phyloP scores from a whole-genome alignment of 768 basidiomycete genomes.

The Suillus lakei region DNA sequence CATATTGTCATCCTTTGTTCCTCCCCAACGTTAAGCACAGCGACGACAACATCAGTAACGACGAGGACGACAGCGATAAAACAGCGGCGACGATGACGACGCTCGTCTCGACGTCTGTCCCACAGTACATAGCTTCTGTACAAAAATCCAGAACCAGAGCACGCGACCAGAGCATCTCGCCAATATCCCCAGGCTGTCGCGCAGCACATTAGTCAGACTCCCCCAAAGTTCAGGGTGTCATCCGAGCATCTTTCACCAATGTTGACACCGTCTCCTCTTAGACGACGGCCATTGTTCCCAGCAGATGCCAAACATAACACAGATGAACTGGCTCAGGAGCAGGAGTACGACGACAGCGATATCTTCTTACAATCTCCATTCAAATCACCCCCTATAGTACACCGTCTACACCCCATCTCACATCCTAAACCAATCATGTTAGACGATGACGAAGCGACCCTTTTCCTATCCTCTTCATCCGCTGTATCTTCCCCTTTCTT shows the following conservation, averaged over 20 bases:
- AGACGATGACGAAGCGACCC: constrained; percentile 61
- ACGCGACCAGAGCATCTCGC: constrained; percentile 37
- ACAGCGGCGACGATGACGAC: constrained; percentile 27
- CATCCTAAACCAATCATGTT: constrained; percentile 23
- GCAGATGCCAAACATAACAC: constrained; percentile 17
- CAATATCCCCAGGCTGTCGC: constrained; percentile 38
- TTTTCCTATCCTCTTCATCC: constrained; percentile 58
- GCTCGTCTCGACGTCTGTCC: constrained; percentile 35
- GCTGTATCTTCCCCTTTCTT: constrained; percentile 46
- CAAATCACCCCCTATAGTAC: constrained; percentile 49
- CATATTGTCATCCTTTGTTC: constrained; percentile 20
- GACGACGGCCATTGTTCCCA: constrained; percentile 48
- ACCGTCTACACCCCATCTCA: constrained; percentile 42
- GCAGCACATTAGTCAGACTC: constrained; percentile 38
- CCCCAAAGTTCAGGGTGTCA: constrained; percentile 34
- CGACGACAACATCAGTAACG: constrained; percentile 24
- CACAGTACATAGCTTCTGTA: constrained; percentile 39
- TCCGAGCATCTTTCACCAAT: constrained; percentile 58
- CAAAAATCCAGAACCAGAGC: constrained; percentile 22
- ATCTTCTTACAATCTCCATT: constrained; percentile 59
- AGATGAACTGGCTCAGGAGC: constrained; percentile 41
- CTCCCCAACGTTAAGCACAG: constrained; percentile 23
- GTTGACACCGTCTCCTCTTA: constrained; percentile 68
- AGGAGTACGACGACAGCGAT: constrained; percentile 41
- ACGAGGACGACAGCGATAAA: background rate